A percentile compares a stretch with the other conserved stretches of the same genome.
phyloP scores from a whole-genome alignment of 352 stramenopile species.

The Peronosclerospora sorghi region DNA sequence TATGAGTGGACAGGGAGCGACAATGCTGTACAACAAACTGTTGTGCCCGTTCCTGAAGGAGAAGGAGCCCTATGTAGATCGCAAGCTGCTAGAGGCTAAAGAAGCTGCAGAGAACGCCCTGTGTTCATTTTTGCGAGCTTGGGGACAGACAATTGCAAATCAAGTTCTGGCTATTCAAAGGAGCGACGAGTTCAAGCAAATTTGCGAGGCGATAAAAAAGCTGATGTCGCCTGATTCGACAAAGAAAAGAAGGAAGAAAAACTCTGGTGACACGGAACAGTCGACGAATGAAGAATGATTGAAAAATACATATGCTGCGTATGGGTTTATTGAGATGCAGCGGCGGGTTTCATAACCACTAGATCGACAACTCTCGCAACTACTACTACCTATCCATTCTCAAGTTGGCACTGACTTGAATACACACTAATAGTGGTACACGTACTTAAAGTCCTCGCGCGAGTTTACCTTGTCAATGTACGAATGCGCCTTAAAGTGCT shows the following conservation, averaged over 20 bases:
- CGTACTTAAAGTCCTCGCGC: conserved; percentile 78
- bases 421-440: conserved; percentile 62
- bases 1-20: conserved; percentile 28
- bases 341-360: conserved; percentile 6
- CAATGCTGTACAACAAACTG: conserved; percentile 52
- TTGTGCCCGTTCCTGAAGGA: conserved; percentile 55
- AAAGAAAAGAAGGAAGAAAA: conserved; percentile 17
- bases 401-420: no score
- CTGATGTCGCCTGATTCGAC: conserved; percentile 12
- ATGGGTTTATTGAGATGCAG: conserved; percentile 20
- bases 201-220: conserved; percentile 29
- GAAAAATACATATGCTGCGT: conserved; percentile 20
- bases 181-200: conserved; percentile 38
- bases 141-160: conserved; percentile 36
- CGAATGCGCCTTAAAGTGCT: conserved; percentile 85
- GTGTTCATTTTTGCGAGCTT: conserved; percentile 33
- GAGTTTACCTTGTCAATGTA: conserved; percentile 83
- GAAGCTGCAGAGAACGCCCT: conserved; percentile 33
- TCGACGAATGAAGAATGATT: conserved; percentile 19
- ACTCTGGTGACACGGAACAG: conserved; percentile 9
- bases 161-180: conserved; percentile 37
- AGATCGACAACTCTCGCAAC: conserved; percentile 9
- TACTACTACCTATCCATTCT: background rate
- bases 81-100: conserved; percentile 45
- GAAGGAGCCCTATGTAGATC: conserved; percentile 61